These are phyloP conservation scores for Hyphodiscus sp. DNA, from an alignment of 2,329 filamentous ascomycete genomes.

Conservation along the genomic window DNA sequence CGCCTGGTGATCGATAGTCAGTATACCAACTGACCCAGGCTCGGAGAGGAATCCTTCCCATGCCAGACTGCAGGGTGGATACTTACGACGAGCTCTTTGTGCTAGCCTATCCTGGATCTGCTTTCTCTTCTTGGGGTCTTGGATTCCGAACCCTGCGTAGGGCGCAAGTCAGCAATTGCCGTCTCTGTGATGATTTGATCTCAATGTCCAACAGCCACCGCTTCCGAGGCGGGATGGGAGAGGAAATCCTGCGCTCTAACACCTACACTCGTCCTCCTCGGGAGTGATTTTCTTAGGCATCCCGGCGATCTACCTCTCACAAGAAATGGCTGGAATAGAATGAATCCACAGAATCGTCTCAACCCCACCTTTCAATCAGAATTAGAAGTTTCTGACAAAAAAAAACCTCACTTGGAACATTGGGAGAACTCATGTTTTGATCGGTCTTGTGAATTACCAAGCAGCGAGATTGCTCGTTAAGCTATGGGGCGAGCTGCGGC, in stretches of 20 bases:
- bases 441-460: background rate
- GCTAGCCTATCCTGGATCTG: slow-evolving; percentile 20
- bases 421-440: background rate
- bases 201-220: too few species aligned
- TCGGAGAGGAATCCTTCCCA: background rate
- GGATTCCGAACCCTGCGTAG: slow-evolving; percentile 6
- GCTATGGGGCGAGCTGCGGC: background rate
- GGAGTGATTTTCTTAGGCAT: background rate
- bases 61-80: background rate
- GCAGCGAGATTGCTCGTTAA: background rate
- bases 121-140: slow-evolving; percentile 15
- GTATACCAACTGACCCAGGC: background rate
- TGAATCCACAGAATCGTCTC: background rate
- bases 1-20: background rate
- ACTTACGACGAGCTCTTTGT: slow-evolving; percentile 18
- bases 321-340: background rate
- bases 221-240: too few species aligned
- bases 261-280: background rate
- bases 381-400: background rate
- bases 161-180: too few species aligned
- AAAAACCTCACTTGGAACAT: background rate
- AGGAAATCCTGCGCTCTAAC: too few species aligned
- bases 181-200: too few species aligned
- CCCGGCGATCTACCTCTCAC: background rate
- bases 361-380: too few species aligned